A percentile compares a stretch with the other conserved stretches of the same genome.
Conservation (phyloP, 1,284 basidiomycete genomes). For the Kalmanozyma brasiliensis region DNA sequence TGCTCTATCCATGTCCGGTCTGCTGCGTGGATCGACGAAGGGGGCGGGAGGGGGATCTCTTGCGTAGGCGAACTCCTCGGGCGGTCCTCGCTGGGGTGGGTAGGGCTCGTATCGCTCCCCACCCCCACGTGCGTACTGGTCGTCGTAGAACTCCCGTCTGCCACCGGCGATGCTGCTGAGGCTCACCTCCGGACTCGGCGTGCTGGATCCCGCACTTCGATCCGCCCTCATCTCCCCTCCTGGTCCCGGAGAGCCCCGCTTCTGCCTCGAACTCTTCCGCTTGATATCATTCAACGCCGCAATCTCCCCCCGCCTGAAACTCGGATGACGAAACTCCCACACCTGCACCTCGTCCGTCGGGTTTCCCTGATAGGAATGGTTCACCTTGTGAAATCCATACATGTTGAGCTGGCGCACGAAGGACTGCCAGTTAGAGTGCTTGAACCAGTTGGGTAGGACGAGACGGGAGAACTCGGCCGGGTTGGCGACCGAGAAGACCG, state of each 20-base stretch:
- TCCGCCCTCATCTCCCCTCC: conserved; percentile 36
- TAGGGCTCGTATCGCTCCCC: no score
- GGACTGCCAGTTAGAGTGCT: conserved; percentile 65
- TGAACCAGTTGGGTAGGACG: conserved; percentile 63
- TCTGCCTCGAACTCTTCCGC: conserved; percentile 59
- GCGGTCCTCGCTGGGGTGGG: conserved; percentile 6
- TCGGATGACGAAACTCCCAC: conserved; percentile 63
- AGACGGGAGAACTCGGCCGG: conserved; percentile 60
- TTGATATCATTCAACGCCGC: conserved; percentile 60
- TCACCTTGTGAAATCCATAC: conserved; percentile 65
- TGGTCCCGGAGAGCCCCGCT: conserved; percentile 37
- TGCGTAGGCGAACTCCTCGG: conserved; percentile 37
- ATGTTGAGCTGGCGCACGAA: conserved; percentile 65
- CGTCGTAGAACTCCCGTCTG: conserved; percentile 30
- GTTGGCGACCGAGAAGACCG: conserved; percentile 60
- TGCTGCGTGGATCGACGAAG: conserved; percentile 14
- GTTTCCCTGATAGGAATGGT: conserved; percentile 60
- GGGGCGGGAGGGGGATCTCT: no score
- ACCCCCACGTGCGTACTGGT: no score
- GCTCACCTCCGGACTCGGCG: conserved; percentile 47
- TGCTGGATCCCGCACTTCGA: conserved; percentile 44
- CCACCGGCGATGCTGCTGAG: conserved; percentile 39
- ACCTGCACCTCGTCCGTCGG: conserved; percentile 60
- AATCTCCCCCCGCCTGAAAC: conserved; percentile 59
- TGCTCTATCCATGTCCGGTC: conserved; percentile 22